These are phyloP conservation scores for Ceratobasidium theobromae DNA, from an alignment of 1,284 basidiomycete species.

Conservation along the genomic window DNA sequence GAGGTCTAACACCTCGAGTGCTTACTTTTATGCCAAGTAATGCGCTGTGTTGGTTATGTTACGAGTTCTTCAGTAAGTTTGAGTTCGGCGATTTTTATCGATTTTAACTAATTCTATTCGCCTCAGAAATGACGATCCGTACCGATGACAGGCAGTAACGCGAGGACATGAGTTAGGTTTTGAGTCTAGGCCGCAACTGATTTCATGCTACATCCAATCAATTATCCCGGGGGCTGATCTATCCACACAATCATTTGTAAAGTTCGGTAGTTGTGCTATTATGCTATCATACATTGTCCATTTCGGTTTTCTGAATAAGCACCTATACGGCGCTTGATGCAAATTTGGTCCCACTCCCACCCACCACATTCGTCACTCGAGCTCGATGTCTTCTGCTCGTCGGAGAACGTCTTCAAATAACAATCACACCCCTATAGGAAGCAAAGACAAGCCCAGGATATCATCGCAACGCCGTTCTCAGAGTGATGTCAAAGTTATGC, in stretches of 20 bases:
- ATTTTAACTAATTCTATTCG: neutral
- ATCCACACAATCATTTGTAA: neutral
- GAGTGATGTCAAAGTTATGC: neutral
- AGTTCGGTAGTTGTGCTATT: neutral
- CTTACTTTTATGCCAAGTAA: constrained; percentile 97
- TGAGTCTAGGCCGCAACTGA: too few species aligned
- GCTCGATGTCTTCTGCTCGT: neutral
- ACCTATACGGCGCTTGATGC: neutral
- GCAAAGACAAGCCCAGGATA: neutral
- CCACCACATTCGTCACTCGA: neutral
- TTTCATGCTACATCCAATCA: neutral
- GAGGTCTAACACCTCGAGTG: constrained; percentile 90
- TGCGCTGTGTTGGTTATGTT: constrained; percentile 95
- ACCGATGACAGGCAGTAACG: constrained; percentile 8
- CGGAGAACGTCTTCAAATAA: neutral
- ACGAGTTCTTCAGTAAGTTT: constrained; percentile 92
- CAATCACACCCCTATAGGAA: neutral
- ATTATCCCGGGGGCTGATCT: neutral
- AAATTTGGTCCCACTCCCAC: neutral
- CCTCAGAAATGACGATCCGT: constrained; percentile 28
- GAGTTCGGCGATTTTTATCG: too few species aligned
- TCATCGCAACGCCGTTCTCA: neutral
- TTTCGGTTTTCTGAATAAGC: constrained; percentile 13
- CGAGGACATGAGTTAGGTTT: neutral
- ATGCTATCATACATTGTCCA: constrained; percentile 5